Evolutionary conservation across 345 rosid species (phyloP).

Genomic region (Brassica carinata): DNA sequence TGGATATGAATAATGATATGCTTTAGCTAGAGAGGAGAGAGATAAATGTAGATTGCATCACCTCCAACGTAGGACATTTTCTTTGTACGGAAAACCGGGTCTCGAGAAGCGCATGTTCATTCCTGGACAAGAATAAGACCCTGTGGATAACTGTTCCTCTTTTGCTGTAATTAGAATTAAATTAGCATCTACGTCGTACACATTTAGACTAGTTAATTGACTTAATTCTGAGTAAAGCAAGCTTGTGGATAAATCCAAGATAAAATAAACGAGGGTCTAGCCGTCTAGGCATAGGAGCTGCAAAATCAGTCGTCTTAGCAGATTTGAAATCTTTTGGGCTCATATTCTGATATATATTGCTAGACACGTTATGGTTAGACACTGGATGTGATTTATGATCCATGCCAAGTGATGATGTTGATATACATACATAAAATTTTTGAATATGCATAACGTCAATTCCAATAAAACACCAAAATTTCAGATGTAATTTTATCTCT

Average conservation of each 20-base stretch:
- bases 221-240: slow-evolving; percentile 19
- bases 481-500: background rate
- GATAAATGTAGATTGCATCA: background rate
- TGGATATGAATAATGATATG: background rate
- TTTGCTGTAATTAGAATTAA: slow-evolving; percentile 11
- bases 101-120: slow-evolving; percentile 22
- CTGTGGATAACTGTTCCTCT: slow-evolving; percentile 3
- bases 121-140: slow-evolving; percentile 23
- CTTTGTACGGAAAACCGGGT: slow-evolving; percentile 25
- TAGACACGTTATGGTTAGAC: background rate
- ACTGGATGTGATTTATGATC: background rate
- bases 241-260: slow-evolving; percentile 21
- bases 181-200: slow-evolving; percentile 5
- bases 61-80: slow-evolving; percentile 20
- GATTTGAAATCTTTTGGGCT: background rate
- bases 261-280: slow-evolving; percentile 24
- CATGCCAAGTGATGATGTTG: slow-evolving; percentile 2
- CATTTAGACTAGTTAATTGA: slow-evolving; percentile 31
- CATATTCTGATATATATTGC: background rate
- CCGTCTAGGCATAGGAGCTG: slow-evolving; percentile 25
- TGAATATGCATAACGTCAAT: background rate
- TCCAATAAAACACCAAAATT: background rate
- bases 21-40: background rate
- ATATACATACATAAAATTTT: background rate
- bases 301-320: slow-evolving; percentile 8